Conservation (phyloP, 1,284 basidiomycete genomes). For the Rhodotorula sp. region DNA sequence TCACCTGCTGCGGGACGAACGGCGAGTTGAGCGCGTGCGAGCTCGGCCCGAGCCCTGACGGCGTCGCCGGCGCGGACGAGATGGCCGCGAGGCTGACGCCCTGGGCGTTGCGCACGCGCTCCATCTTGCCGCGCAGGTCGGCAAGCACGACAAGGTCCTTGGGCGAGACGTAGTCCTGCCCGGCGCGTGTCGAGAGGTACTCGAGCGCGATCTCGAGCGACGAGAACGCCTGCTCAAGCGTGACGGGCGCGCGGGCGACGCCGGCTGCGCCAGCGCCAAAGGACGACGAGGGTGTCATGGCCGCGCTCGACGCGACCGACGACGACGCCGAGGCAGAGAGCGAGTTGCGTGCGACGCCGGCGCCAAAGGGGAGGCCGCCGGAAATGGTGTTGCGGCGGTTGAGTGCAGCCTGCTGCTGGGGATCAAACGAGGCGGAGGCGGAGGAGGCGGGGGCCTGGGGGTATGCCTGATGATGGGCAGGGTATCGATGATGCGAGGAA, state of each 20-base stretch:
- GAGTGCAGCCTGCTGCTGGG: background rate
- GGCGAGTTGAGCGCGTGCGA: conserved; percentile 9
- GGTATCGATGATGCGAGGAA: conserved; percentile 14
- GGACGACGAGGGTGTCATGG: conserved; percentile 11
- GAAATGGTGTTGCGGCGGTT: conserved; percentile 38
- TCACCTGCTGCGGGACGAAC: background rate
- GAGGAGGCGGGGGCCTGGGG: background rate
- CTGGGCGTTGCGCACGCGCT: conserved; percentile 11
- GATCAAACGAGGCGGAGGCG: no score
- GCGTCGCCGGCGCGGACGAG: conserved; percentile 23
- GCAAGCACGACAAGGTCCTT: conserved; percentile 30
- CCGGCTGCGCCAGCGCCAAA: conserved; percentile 4
- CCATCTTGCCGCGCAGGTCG: conserved; percentile 35
- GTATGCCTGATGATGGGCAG: conserved; percentile 6
- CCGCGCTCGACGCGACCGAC: background rate
- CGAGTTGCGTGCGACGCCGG: conserved; percentile 1
- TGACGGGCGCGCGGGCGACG: conserved; percentile 1
- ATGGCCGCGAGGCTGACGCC: conserved; percentile 13
- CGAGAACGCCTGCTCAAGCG: conserved; percentile 33
- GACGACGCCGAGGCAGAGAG: no score
- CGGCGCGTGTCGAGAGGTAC: conserved; percentile 30
- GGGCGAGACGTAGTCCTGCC: conserved; percentile 26
- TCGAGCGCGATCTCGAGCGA: conserved; percentile 34
- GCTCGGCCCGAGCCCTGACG: background rate
- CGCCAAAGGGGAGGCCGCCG: conserved; percentile 36